Evolutionary conservation across 331 rosid species (phyloP).

Genomic region (Stylosanthes scabra): DNA sequence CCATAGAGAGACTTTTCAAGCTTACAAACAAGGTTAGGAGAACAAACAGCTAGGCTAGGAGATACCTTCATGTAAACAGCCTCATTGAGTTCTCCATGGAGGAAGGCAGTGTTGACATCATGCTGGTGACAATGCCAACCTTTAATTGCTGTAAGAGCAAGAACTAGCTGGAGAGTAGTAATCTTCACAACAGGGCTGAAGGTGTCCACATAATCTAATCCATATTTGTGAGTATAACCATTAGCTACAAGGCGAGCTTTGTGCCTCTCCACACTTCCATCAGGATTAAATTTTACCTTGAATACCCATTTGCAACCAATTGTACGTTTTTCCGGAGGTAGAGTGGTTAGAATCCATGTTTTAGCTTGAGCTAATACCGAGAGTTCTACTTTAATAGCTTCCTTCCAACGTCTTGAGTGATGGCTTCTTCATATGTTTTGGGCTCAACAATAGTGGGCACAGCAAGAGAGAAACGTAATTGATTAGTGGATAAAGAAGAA

Average conservation of each 20-base stretch:
- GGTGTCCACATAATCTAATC: too few relatives aligned
- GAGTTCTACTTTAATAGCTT: background rate
- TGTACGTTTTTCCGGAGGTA: rapidly evolving
- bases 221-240: too few relatives aligned
- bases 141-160: background rate
- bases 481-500: too few relatives aligned
- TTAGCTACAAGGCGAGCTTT: background rate
- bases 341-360: background rate
- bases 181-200: background rate
- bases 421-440: background rate
- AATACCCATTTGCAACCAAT: background rate
- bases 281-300: background rate
- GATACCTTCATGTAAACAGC: background rate
- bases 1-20: background rate
- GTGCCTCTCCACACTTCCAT: background rate
- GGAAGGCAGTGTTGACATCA: background rate
- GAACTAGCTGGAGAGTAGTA: background rate
- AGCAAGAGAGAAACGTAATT: too few relatives aligned
- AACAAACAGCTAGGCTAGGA: background rate
- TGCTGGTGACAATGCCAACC: too few relatives aligned
- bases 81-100: background rate
- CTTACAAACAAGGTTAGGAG: background rate
- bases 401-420: background rate
- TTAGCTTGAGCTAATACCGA: background rate
- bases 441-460: background rate